phyloP scores from a whole-genome alignment of 345 rosid genomes.

The Isatis tinctoria region DNA sequence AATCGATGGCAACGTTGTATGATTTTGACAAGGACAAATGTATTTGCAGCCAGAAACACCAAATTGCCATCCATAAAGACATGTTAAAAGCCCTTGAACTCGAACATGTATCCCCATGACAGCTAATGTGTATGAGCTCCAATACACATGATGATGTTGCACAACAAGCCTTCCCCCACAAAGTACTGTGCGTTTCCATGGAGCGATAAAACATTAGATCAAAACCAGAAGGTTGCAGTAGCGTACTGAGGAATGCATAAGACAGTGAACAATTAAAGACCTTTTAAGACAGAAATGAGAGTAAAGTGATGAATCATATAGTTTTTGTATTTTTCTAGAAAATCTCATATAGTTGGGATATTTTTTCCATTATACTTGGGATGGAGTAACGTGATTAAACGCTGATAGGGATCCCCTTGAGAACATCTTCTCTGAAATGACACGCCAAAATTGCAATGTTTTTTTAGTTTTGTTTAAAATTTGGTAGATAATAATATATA shows the following conservation, averaged over 20 bases:
- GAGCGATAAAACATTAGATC: not conserved
- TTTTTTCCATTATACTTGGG: no score
- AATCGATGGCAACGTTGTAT: not conserved
- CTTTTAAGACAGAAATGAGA: constrained; percentile 11
- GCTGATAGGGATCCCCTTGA: no score
- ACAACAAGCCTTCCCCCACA: constrained; percentile 69
- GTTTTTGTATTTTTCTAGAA: no score
- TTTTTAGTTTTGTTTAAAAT: no score
- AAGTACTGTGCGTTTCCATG: constrained; percentile 66
- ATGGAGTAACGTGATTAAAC: no score
- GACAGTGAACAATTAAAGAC: not conserved
- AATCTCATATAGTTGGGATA: no score
- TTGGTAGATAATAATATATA: no score
- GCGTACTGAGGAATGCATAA: not conserved
- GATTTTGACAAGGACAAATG: constrained; percentile 18
- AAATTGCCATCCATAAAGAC: constrained; percentile 79
- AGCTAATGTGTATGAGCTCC: constrained; percentile 90
- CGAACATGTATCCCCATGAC: constrained; percentile 84
- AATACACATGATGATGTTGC: constrained; percentile 51
- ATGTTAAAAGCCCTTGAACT: constrained; percentile 73
- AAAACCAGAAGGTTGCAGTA: constrained; percentile 6
- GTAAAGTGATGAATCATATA: constrained; percentile 39
- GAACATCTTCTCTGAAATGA: no score
- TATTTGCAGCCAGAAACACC: constrained; percentile 63
- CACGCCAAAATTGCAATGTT: no score